A percentile compares a stretch with the other conserved stretches of the same genome.
Conservation (phyloP, 495 filamentous ascomycete genomes). For the Tetracladium setigerum region DNA sequence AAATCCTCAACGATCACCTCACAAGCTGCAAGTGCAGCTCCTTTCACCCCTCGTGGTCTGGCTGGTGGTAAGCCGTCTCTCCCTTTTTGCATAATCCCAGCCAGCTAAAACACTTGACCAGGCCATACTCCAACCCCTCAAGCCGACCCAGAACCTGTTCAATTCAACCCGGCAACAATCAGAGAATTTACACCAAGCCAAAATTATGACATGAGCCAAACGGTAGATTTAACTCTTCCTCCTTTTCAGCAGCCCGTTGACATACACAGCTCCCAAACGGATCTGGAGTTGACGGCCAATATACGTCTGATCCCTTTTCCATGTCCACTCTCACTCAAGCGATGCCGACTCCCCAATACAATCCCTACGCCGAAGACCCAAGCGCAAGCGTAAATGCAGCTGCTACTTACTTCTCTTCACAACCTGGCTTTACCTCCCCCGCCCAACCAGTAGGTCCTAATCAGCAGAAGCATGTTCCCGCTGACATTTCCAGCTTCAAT, state of each 20-base stretch:
- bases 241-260: background rate
- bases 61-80: slow-evolving; percentile 14
- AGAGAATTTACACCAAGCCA: slow-evolving; percentile 70
- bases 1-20: slow-evolving; percentile 61
- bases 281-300: slow-evolving; percentile 10
- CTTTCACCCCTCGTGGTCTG: slow-evolving; percentile 63
- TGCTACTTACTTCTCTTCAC: slow-evolving; percentile 40
- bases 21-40: slow-evolving; percentile 80
- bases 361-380: slow-evolving; percentile 60
- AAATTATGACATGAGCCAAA: slow-evolving; percentile 55
- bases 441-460: slow-evolving; percentile 57
- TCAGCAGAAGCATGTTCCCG: background rate
- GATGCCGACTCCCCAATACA: slow-evolving; percentile 46
- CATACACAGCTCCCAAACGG: slow-evolving; percentile 5
- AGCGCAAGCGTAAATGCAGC: slow-evolving; percentile 36
- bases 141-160: slow-evolving; percentile 28
- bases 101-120: slow-evolving; percentile 16
- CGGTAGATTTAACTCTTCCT: slow-evolving; percentile 37
- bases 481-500: slow-evolving; percentile 53
- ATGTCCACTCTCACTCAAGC: slow-evolving; percentile 45
- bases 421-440: slow-evolving; percentile 36
- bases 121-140: slow-evolving; percentile 45
- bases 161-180: slow-evolving; percentile 50
- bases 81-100: background rate
- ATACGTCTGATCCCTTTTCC: slow-evolving; percentile 51